Percentiles rank a stretch among this genome's conserved stretches.
These are phyloP conservation scores for Penicillium bialowiezense DNA, from an alignment of 495 filamentous ascomycete genomes.

Conservation along the genomic window DNA sequence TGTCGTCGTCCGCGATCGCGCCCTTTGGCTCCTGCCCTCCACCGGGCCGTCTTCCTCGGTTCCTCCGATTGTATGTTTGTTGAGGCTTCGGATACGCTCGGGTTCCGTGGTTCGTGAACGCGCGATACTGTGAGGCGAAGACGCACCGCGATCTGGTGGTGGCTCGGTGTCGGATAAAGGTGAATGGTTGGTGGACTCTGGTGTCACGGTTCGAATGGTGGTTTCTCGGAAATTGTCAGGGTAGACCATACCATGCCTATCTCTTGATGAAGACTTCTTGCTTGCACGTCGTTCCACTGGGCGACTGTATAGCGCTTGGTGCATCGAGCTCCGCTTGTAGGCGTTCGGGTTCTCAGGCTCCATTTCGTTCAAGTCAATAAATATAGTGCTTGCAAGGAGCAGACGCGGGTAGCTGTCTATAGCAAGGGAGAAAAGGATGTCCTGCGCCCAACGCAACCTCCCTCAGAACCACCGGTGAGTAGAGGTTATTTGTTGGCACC, in stretches of 20 bases:
- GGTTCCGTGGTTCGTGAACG: constrained; percentile 32
- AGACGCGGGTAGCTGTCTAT: too few species aligned
- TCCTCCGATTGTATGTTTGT: constrained; percentile 24
- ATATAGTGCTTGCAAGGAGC: too few species aligned
- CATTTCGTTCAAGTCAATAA: constrained; percentile 31
- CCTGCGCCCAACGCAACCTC: constrained; percentile 21
- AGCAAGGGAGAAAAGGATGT: constrained; percentile 3
- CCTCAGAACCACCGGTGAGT: constrained; percentile 15
- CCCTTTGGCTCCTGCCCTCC: constrained; percentile 36
- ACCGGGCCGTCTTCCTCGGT: constrained; percentile 33
- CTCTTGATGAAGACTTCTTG: constrained; percentile 53
- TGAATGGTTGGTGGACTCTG: constrained; percentile 42
- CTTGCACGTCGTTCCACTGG: constrained; percentile 49
- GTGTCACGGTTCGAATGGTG: constrained; percentile 47
- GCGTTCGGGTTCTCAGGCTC: constrained; percentile 45
- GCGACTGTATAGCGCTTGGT: constrained; percentile 41
- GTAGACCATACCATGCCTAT: constrained; percentile 53
- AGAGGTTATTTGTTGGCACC: constrained; percentile 13
- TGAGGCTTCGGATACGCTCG: constrained; percentile 29
- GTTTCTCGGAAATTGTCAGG: constrained; percentile 50
- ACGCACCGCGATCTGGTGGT: constrained; percentile 33
- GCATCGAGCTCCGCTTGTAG: constrained; percentile 42
- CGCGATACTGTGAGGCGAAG: constrained; percentile 42
- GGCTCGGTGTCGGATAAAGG: constrained; percentile 41
- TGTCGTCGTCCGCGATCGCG: constrained; percentile 49